These are phyloP conservation scores for Tardiomyces blankii DNA, from an alignment of 1,139 yeast genomes.

Conservation along the genomic window DNA sequence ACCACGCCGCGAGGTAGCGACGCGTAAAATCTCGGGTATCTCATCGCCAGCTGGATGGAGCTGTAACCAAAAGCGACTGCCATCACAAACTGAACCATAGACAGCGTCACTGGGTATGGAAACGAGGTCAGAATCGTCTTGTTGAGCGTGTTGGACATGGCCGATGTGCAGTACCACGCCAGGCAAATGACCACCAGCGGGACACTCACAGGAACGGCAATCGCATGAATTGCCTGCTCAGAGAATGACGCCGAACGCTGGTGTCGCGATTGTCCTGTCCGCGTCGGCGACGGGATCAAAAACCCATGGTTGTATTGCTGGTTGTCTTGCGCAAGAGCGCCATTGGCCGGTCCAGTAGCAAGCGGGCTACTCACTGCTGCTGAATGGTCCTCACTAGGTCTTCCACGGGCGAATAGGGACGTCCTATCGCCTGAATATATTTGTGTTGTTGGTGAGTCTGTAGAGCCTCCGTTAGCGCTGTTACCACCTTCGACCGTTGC, in stretches of 20 bases:
- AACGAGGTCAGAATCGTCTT: constrained; percentile 61
- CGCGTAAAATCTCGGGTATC: background rate
- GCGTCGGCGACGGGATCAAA: background rate
- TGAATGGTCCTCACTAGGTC: background rate
- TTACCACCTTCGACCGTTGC: background rate
- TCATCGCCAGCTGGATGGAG: constrained; percentile 14
- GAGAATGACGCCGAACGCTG: background rate
- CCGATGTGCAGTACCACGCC: constrained; percentile 74
- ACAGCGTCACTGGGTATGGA: constrained; percentile 71
- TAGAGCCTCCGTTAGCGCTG: background rate
- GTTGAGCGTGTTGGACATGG: constrained; percentile 70
- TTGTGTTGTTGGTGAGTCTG: background rate
- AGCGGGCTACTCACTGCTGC: background rate
- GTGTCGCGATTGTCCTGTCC: background rate
- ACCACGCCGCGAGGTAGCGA: constrained; percentile 22
- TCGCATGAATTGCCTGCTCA: background rate
- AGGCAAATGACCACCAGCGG: constrained; percentile 42
- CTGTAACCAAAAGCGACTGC: constrained; percentile 52
- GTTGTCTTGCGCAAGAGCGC: too few species aligned
- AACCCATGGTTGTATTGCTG: background rate
- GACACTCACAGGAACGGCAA: constrained; percentile 27
- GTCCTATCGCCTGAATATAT: background rate
- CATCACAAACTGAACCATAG: constrained; percentile 72
- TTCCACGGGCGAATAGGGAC: background rate
- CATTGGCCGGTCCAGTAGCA: background rate